Percentiles rank a stretch among this genome's conserved stretches.
Evolutionary conservation across 768 basidiomycete species (phyloP).

Genomic region (Mycena chlorophos): DNA sequence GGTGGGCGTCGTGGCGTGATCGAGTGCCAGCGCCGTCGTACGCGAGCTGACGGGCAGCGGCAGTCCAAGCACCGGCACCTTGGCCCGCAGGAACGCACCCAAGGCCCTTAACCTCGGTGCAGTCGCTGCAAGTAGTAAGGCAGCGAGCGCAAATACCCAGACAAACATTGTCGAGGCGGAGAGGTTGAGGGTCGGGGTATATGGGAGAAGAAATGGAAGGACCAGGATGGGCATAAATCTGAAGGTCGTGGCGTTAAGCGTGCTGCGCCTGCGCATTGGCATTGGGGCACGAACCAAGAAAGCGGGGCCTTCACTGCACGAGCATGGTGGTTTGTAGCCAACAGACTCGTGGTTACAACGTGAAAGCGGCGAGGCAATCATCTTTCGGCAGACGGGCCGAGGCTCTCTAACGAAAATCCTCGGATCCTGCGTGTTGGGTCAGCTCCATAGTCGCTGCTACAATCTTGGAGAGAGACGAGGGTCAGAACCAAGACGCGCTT

Average conservation of each 20-base stretch:
- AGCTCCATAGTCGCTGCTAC: too few species aligned
- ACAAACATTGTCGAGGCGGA: background rate
- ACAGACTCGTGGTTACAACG: background rate
- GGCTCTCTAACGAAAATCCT: too few species aligned
- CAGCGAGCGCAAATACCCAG: background rate
- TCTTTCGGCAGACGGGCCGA: too few species aligned
- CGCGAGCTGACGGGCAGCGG: background rate
- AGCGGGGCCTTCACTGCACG: background rate
- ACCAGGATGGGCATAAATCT: constrained; percentile 1
- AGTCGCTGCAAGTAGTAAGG: background rate
- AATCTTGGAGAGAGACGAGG: too few species aligned
- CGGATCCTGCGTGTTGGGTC: too few species aligned
- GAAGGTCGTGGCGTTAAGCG: background rate
- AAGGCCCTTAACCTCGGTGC: background rate
- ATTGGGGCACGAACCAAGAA: background rate
- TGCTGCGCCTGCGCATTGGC: background rate
- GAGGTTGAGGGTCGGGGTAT: background rate
- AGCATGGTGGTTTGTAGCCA: background rate
- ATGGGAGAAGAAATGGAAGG: background rate
- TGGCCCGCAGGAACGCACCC: background rate
- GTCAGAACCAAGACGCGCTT: too few species aligned
- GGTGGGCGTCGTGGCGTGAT: background rate
- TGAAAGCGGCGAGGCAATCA: background rate
- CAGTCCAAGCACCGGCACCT: background rate
- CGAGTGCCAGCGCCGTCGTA: background rate